A percentile compares a stretch with the other conserved stretches of the same genome.
These are phyloP conservation scores for Akanthomyces lecanii DNA, from an alignment of 2,329 filamentous ascomycete species.

Conservation along the genomic window DNA sequence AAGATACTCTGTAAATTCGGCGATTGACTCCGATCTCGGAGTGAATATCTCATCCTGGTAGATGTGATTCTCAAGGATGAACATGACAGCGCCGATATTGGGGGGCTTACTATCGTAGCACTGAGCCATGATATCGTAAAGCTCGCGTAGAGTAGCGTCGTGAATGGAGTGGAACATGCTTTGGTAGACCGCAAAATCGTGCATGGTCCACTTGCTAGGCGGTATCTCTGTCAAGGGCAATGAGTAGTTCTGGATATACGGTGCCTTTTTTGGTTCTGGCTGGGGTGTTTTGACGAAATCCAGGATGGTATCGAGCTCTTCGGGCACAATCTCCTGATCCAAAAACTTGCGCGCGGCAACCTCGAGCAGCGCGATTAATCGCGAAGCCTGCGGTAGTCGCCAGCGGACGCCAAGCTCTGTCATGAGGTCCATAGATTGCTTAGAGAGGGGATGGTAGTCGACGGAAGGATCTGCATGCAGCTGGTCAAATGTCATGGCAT, in stretches of 20 bases:
- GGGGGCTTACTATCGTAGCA: slow-evolving; percentile 88
- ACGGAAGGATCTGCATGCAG: slow-evolving; percentile 50
- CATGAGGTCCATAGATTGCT: slow-evolving; percentile 74
- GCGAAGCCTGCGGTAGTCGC: slow-evolving; percentile 80
- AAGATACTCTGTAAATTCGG: slow-evolving; percentile 68
- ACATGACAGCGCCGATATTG: slow-evolving; percentile 73
- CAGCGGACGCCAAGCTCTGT: slow-evolving; percentile 83
- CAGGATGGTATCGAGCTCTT: slow-evolving; percentile 80
- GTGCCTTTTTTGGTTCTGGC: slow-evolving; percentile 60
- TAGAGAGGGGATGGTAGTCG: slow-evolving; percentile 58
- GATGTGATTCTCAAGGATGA: slow-evolving; percentile 76
- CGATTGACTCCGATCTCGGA: slow-evolving; percentile 63
- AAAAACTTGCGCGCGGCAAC: slow-evolving; percentile 80
- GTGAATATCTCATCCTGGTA: slow-evolving; percentile 73
- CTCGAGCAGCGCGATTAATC: slow-evolving; percentile 77
- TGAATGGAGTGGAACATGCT: slow-evolving; percentile 70
- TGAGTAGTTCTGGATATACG: slow-evolving; percentile 49
- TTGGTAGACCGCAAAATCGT: slow-evolving; percentile 68
- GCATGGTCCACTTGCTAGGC: slow-evolving; percentile 60
- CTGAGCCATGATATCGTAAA: slow-evolving; percentile 81
- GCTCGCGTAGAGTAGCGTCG: slow-evolving; percentile 77
- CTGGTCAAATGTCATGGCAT: slow-evolving; percentile 65
- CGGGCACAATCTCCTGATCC: slow-evolving; percentile 74
- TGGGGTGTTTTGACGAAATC: slow-evolving; percentile 72
- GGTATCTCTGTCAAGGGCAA: slow-evolving; percentile 53